Base-by-base conservation (phyloP, 2,329 filamentous ascomycete species). In the Ploettnerulaceae sp. region DNA sequence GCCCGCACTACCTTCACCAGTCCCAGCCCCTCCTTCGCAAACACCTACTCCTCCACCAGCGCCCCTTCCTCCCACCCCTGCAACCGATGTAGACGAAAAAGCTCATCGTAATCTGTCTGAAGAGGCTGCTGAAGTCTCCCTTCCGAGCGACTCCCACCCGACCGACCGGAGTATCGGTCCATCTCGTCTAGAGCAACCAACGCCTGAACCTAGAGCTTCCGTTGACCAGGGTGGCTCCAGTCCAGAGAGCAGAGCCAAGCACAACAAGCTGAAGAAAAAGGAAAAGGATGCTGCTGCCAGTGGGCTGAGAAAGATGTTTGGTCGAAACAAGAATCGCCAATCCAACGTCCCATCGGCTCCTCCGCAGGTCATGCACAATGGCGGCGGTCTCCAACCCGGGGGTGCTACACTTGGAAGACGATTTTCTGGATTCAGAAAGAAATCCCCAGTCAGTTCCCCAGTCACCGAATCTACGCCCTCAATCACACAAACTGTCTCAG, bases 301-400 rank as follows among this genome's bases (percentile, higher is more conserved):
- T 24, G 77, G 79, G 12, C 73, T 86, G 56, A 76, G 76, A 52
- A 84, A 83, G 65, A 69, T 86, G 32, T 86, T 86, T 59, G 73
- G 74, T 36, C 76, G 79, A 56, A 72, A 71, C 56, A 84, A 79
- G 67, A 81, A 81, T 59, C 71, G 75, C 49, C 48, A 57, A 44
- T 82, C 74, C 26, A 84, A 76, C 65, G 58, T 75, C 17, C 74
- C 73, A 6, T 75, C 79, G 1, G 74, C 75, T 49, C 72, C 76
- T 28, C 67, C 66, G 50, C 75, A 75, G 57, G 65, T 73, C 58
- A 74, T 75, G 71, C 72, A 75, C 56, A 71, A 65, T 18, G 46
- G 46, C 55, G 71, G 65, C 18, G 47, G 47, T 37, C 63, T 58
- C 36, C 59, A 61, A 47, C 56, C 42, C 55, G 60, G 34, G 52